Base-by-base conservation (phyloP, 495 filamentous ascomycete species). In the Talaromyces ruber region DNA sequence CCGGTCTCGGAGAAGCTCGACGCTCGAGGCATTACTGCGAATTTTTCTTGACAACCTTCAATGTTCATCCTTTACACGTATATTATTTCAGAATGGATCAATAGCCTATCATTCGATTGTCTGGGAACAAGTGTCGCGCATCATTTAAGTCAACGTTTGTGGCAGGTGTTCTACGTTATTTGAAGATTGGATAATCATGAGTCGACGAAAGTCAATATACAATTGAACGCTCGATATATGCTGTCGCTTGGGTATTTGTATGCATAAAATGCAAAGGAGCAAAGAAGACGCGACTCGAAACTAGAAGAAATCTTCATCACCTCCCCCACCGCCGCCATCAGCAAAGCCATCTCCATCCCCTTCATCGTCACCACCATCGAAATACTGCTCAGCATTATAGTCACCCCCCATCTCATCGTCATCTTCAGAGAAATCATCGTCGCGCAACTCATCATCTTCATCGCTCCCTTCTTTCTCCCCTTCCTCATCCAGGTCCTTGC, bases 351-450 rank as follows among this genome's bases (percentile, higher is more conserved):
- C 81, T 47, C 82, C 79, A 28, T 76, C 79, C 62, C 71, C 77
- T 32, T 88, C 85, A 61, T 84, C 83, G 52, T 82, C 85, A 7
- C 85, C 85, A 37, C 73, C 81, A 65, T 87, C 84, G 62, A 87
- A 88, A 74, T 87, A 86, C 56, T 85, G 78, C 63, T 87, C 84
- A 0, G 84, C 84, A 65, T 87, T 85, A 69, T 87, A 86, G 63
- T 84, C 82, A 0, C 79, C 82, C 9, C 77, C 82, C 77, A 81
- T 79, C 21, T 83, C 82, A 59, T 84, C 81, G 1, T 84, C 82
- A 59, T 83, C 79, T 12, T 81, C 80, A 51, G 79, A 75, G 53
- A 81, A 84, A 43, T 86, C 79, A 64, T 86, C 79, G 58, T 84
- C 82, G 52, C 78, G 75, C 54, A 82, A 77, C 59, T 82, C 80